A percentile compares a stretch with the other conserved stretches of the same genome.
These are phyloP conservation scores for Fusarium sp. DNA, from an alignment of 2,329 filamentous ascomycete genomes.

Conservation along the genomic window DNA sequence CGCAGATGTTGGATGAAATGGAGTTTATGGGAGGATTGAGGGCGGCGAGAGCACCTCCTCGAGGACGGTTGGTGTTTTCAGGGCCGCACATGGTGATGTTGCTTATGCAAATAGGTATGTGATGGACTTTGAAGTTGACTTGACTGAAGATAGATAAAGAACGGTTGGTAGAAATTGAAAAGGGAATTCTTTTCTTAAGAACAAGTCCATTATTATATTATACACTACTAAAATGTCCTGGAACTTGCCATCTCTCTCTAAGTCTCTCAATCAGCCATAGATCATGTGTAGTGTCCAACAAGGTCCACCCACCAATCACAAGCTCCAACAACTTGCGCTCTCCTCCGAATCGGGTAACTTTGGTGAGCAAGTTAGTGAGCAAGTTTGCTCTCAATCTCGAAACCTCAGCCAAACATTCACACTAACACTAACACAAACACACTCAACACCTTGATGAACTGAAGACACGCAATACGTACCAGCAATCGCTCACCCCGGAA, in stretches of 20 bases:
- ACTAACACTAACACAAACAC: constrained; percentile 12
- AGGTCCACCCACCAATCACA: constrained; percentile 49
- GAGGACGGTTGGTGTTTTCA: constrained; percentile 53
- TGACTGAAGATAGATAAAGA: not conserved
- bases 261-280: constrained; percentile 24
- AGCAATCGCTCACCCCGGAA: not conserved
- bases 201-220: not conserved
- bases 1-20: constrained; percentile 34
- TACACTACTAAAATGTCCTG: not conserved
- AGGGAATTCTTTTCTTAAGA: not conserved
- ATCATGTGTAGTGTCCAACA: constrained; percentile 20
- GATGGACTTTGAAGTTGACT: not conserved
- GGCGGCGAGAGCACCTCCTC: constrained; percentile 59
- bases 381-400: constrained; percentile 41
- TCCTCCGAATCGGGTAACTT: constrained; percentile 44
- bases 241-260: constrained; percentile 26
- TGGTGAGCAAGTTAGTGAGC: constrained; percentile 31
- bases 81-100: constrained; percentile 58
- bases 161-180: not conserved
- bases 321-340: constrained; percentile 19
- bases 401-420: constrained; percentile 1
- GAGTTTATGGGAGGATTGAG: constrained; percentile 48
- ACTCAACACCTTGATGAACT: constrained; percentile 34
- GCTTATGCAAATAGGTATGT: not conserved
- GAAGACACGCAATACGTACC: constrained; percentile 7